Conservation (phyloP, 192 early-diverging fungal species). For the Coemansia sp. region DNA sequence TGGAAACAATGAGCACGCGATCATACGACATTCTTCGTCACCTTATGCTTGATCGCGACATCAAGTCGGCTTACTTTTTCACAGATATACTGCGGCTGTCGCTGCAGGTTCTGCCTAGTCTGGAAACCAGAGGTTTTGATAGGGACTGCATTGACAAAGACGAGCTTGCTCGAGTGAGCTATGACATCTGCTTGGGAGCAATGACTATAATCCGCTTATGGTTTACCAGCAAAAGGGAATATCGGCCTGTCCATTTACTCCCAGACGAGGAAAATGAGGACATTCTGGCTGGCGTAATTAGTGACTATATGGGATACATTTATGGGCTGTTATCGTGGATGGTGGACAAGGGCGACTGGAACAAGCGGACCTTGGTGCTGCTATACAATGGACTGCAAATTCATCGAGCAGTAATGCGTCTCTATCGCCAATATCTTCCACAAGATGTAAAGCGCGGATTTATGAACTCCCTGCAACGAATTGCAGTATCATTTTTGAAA, state of each 20-base stretch:
- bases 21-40: conserved; percentile 28
- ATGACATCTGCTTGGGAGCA: conserved; percentile 29
- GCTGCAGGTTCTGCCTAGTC: conserved; percentile 11
- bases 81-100: conserved; percentile 33
- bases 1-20: conserved; percentile 9
- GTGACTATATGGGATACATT: conserved; percentile 22
- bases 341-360: conserved; percentile 28
- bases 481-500: conserved; percentile 15
- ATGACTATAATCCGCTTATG: conserved; percentile 39
- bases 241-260: conserved; percentile 33
- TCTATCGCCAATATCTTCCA: conserved; percentile 23
- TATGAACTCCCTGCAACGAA: conserved; percentile 27
- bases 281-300: conserved; percentile 4
- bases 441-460: conserved; percentile 1
- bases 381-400: conserved; percentile 40
- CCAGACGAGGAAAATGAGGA: background rate
- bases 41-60: conserved; percentile 26
- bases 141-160: conserved; percentile 6
- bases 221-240: conserved; percentile 35
- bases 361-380: conserved; percentile 28
- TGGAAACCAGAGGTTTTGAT: background rate
- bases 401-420: conserved; percentile 23
- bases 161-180: conserved; percentile 16
- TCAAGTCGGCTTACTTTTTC: conserved; percentile 30
- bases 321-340: conserved; percentile 28